Evolutionary conservation across 2,329 filamentous ascomycete species (phyloP).

Genomic region (Aspergillus eucalypticola): DNA sequence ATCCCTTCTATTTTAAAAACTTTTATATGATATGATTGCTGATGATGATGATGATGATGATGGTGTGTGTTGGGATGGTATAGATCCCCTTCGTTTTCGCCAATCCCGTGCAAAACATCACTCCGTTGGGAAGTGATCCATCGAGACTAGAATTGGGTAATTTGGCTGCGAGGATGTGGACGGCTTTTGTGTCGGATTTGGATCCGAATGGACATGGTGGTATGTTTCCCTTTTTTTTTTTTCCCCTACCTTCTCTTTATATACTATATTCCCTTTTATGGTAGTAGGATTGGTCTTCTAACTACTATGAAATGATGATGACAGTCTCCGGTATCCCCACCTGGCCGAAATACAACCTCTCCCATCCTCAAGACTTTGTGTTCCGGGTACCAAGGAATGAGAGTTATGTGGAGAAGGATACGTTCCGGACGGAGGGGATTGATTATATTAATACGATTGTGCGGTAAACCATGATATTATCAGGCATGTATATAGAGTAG

Average conservation of each 20-base stretch:
- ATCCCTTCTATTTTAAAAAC: neutral
- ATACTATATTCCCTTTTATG: fast-evolving
- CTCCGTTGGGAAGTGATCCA: conserved; percentile 27
- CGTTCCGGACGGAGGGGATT: conserved; percentile 29
- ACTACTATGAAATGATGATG: no score
- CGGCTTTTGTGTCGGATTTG: conserved; percentile 31
- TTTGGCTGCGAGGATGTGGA: conserved; percentile 35
- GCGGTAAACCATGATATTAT: conserved; percentile 2
- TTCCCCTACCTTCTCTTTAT: no score
- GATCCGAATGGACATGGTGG: conserved; percentile 32
- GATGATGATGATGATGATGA: neutral
- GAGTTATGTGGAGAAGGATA: conserved; percentile 31
- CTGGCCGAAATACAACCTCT: conserved; percentile 27
- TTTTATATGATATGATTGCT: neutral
- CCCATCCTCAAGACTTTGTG: conserved; percentile 26
- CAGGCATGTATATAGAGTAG: neutral
- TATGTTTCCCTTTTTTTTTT: conserved; percentile 10
- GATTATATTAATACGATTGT: conserved; percentile 30
- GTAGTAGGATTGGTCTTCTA: no score
- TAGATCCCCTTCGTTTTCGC: conserved; percentile 37
- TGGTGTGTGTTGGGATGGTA: neutral
- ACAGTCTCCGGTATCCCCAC: conserved; percentile 24
- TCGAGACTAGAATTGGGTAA: conserved; percentile 29
- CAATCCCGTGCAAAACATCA: conserved; percentile 33
- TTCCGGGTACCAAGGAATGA: conserved; percentile 28